phyloP scores from a whole-genome alignment of 2,329 filamentous ascomycete species.

The Botrytis squamosa region DNA sequence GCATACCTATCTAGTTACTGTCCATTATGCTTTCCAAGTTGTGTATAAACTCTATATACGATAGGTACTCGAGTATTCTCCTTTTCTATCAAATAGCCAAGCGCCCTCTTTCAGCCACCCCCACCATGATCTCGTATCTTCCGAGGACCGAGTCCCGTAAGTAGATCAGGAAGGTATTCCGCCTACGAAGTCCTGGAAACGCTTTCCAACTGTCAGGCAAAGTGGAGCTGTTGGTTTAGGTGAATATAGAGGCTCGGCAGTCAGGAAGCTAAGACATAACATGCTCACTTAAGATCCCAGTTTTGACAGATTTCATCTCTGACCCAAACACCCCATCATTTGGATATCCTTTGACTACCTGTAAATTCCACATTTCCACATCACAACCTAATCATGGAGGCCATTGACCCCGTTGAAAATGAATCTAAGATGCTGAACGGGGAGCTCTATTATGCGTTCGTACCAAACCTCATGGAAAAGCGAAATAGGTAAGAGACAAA shows the following conservation, averaged over 20 bases:
- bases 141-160: neutral
- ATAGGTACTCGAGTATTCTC: neutral
- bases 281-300: neutral
- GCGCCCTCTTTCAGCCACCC: conserved; percentile 6
- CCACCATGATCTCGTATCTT: neutral
- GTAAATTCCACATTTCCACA: neutral
- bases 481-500: conserved; percentile 47
- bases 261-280: neutral
- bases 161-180: neutral
- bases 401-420: conserved; percentile 49
- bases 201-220: neutral
- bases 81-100: neutral
- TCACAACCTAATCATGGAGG: conserved; percentile 24
- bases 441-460: conserved; percentile 73
- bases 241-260: neutral
- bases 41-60: neutral
- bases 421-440: conserved; percentile 59
- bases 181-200: neutral
- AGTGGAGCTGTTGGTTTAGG: conserved; percentile 3
- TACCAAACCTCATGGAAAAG: conserved; percentile 62
- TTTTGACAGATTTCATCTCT: conserved; percentile 1
- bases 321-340: conserved; percentile 11
- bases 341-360: neutral
- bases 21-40: neutral
- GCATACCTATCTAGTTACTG: neutral